These are phyloP conservation scores for Botrytis medusae DNA, from an alignment of 2,329 filamentous ascomycete species.

Conservation along the genomic window DNA sequence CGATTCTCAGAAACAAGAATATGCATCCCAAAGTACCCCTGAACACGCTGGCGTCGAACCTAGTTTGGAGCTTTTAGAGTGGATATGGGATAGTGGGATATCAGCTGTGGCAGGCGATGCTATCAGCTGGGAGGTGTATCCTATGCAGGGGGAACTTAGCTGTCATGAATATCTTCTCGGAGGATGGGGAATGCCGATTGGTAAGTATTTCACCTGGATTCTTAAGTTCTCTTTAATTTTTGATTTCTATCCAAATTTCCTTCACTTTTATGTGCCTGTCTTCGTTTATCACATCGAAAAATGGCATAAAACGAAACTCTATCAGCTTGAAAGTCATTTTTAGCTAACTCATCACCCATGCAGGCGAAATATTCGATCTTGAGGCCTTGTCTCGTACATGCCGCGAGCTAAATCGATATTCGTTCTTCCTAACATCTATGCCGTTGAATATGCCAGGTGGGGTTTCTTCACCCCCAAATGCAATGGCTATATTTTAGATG, in stretches of 20 bases:
- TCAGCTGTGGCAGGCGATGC: conserved; percentile 13
- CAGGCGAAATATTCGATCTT: conserved; percentile 42
- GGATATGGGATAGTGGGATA: conserved; percentile 14
- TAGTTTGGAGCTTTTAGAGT: conserved; percentile 11
- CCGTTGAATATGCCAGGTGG: conserved; percentile 50
- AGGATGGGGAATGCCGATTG: conserved; percentile 29
- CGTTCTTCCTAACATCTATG: conserved; percentile 60
- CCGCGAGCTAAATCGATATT: conserved; percentile 52
- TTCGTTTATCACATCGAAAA: neutral
- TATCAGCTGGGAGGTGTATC: conserved; percentile 16
- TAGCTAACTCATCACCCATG: neutral
- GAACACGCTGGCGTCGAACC: conserved; percentile 17
- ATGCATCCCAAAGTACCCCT: neutral
- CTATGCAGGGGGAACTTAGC: neutral
- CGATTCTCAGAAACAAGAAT: conserved; percentile 6
- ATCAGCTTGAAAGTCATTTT: neutral
- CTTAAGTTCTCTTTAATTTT: neutral
- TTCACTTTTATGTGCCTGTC: neutral
- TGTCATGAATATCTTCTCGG: conserved; percentile 17
- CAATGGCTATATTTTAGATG: conserved; percentile 33
- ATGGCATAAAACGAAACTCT: too few species aligned
- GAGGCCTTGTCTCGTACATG: conserved; percentile 45
- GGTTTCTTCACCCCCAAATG: conserved; percentile 34
- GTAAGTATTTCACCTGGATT: conserved; percentile 1
- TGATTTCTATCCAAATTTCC: neutral